Evolutionary conservation across 306 rosid species (phyloP).

Genomic region (Vigna mungo): DNA sequence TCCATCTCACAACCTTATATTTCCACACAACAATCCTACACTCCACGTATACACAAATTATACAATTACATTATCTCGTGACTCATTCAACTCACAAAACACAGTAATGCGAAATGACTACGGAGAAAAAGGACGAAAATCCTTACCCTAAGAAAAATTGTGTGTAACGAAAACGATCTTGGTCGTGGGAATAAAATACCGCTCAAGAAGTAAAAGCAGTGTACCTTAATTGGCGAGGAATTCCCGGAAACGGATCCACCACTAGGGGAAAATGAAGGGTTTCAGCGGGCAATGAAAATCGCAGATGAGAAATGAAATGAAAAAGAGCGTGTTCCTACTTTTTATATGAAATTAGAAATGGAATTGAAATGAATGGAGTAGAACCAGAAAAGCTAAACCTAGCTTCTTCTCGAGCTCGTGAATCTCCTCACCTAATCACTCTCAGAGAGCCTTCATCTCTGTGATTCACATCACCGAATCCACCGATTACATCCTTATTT

Average conservation of each 20-base stretch:
- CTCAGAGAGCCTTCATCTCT: no score
- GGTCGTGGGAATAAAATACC: background rate
- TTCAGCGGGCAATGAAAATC: conserved; percentile 31
- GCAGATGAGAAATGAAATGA: background rate
- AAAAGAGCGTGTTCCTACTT: background rate
- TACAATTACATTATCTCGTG: no score
- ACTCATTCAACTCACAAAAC: no score
- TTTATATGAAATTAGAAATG: conserved; percentile 18
- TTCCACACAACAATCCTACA: conserved; percentile 19
- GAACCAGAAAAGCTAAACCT: no score
- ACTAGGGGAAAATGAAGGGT: conserved; percentile 45
- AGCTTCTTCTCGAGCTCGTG: no score
- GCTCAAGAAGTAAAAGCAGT: background rate
- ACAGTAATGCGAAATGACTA: no score
- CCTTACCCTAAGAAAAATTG: no score
- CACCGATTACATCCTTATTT: no score
- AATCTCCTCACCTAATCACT: no score
- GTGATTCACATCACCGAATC: no score
- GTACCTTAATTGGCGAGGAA: conserved; percentile 31
- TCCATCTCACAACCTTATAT: conserved; percentile 44
- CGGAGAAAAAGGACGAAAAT: no score
- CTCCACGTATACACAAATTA: conserved; percentile 3
- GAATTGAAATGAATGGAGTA: conserved; percentile 25
- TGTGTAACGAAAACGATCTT: no score
- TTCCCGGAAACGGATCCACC: background rate